These are phyloP conservation scores for Tilletia indica DNA, from an alignment of 1,284 basidiomycete genomes.

Conservation along the genomic window DNA sequence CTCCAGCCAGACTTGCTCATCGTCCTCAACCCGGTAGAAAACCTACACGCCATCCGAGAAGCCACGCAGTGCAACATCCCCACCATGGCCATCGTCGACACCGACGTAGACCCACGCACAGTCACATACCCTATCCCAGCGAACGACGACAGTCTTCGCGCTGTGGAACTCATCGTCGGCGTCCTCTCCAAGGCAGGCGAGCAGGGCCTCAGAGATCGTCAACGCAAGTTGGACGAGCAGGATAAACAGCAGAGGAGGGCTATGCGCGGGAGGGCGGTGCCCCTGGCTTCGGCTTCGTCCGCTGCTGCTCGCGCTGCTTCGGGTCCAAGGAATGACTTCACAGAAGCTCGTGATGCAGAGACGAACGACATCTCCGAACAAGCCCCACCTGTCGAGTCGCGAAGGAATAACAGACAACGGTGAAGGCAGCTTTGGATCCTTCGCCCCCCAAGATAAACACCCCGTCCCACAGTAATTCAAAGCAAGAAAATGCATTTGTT, in stretches of 20 bases:
- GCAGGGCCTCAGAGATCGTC: slow-evolving; percentile 42
- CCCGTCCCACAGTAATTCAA: neutral
- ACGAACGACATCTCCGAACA: neutral
- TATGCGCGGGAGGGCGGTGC: neutral
- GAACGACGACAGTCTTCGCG: slow-evolving; percentile 89
- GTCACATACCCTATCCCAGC: slow-evolving; percentile 98
- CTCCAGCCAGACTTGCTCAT: slow-evolving; percentile 82
- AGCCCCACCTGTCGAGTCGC: neutral
- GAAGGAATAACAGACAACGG: too few relatives aligned
- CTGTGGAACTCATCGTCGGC: slow-evolving; percentile 84
- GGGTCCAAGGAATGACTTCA: slow-evolving; percentile 6
- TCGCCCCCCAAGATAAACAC: too few relatives aligned
- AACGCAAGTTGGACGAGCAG: slow-evolving; percentile 37
- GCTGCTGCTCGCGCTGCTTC: neutral
- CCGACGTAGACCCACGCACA: slow-evolving; percentile 89
- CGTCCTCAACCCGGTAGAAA: slow-evolving; percentile 81
- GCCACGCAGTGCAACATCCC: slow-evolving; percentile 57
- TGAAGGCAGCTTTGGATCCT: too few relatives aligned
- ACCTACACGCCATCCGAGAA: slow-evolving; percentile 62
- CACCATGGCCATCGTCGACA: slow-evolving; percentile 74
- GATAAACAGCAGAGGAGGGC: slow-evolving; percentile 30
- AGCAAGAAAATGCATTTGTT: too few relatives aligned
- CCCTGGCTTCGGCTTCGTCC: neutral
- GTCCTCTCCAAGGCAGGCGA: slow-evolving; percentile 83
- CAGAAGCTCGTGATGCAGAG: neutral